Conservation (phyloP, 352 stramenopile species). For the Phytopythium montanum region DNA sequence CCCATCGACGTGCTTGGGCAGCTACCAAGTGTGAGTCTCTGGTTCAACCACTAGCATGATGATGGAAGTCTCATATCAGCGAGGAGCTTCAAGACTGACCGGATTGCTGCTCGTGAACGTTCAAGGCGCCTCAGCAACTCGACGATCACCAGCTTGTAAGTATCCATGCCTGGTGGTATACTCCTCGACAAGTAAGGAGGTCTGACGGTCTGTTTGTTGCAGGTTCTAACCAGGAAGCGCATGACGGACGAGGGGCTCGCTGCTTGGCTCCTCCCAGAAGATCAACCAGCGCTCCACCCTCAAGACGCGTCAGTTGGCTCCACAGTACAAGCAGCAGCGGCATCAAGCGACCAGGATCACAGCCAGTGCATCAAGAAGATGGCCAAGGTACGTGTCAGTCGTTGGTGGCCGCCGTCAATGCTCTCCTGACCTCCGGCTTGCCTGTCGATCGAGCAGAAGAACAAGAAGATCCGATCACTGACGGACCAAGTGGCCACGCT, state of each 20-base stretch:
- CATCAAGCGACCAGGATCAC: conserved; percentile 2
- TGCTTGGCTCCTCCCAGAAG: not conserved
- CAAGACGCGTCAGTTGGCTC: not conserved
- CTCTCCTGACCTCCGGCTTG: not conserved
- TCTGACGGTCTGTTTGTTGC: not conserved
- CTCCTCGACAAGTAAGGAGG: not conserved
- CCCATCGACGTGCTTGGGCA: conserved; percentile 24
- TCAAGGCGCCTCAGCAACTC: conserved; percentile 6
- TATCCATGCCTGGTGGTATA: not conserved
- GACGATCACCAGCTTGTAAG: conserved; percentile 14
- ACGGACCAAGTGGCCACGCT: conserved; percentile 34
- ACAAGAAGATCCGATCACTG: conserved; percentile 54
- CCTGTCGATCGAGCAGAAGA: conserved; percentile 19
- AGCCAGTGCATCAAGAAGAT: conserved; percentile 17
- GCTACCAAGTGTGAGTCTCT: conserved; percentile 21
- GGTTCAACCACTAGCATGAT: not conserved
- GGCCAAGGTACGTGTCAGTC: conserved; percentile 10
- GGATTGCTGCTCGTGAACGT: not conserved
- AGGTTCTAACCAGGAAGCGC: conserved; percentile 7
- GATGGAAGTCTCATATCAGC: not conserved
- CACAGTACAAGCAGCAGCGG: not conserved
- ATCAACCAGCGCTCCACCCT: not conserved
- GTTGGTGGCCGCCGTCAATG: not conserved
- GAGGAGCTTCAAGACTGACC: not conserved
- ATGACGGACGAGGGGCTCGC: conserved; percentile 7